Evolutionary conservation across 2,329 filamentous ascomycete genomes (phyloP), one percentile per base, ranked within the genome.

Genomic region (Botrytis byssoidea): DNA sequence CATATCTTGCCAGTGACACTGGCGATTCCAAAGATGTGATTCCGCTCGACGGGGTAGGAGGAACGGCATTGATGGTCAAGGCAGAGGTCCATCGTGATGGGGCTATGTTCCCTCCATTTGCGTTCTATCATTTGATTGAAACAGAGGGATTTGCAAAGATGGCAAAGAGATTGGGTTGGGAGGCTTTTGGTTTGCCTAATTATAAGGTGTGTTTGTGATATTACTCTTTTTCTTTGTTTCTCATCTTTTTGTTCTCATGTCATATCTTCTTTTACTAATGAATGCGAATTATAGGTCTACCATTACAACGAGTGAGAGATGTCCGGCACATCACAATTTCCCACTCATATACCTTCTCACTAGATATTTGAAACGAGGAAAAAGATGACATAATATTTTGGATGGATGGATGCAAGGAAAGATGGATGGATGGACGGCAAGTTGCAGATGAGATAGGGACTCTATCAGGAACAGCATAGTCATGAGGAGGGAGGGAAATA

Each of bases 71-170:
- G 76, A 85, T 99, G 80, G 96, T 99, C 74, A 98, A 97, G 85
- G 96, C 95, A 2, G 95, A 98, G 74, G 96, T 99, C 37, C 96
- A 99, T 82, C 90, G 96, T 40, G 96, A 99, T 80, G 96, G 96
- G 32, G 95, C 96, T 81, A 99, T 98, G 95, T 99, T 99, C 84
- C 96, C 96, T 29, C 89, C 96, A 0, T 99, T 99, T 81, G 84
- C 95, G 4, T 99, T 99, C 81, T 98, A 98, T 82, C 92, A 99
- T 83, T 86, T 99, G 75, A 97, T 99, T 75, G 96, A 99, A 86
- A 98, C 96, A 0, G 96, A 99, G 81, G 96, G 96, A 0, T 99
- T 99, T 80, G 95, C 96, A 29, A 97, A 95, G 84, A 99, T 99
- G 96, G 95, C 95, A 20, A 92, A 89, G 82, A 87, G 96, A 77